These are phyloP conservation scores for Mallotus repandus DNA, from an alignment of 441 rosid species.

Conservation along the genomic window DNA sequence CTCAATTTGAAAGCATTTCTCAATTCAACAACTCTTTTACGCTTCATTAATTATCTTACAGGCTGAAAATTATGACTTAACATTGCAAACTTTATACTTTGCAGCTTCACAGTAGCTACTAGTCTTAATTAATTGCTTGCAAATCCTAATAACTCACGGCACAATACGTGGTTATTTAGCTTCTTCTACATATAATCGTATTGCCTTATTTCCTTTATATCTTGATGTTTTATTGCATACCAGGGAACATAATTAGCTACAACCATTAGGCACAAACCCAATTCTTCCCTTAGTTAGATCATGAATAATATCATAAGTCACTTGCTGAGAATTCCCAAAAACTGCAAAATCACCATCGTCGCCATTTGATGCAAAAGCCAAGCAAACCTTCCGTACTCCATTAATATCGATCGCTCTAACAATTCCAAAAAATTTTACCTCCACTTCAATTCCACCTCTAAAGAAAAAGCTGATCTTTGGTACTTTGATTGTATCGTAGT, in stretches of 20 bases:
- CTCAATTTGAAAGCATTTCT: no score
- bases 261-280: conserved; percentile 18
- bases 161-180: no score
- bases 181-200: no score
- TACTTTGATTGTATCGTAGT: not conserved
- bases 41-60: no score
- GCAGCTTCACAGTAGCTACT: no score
- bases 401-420: not conserved
- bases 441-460: conserved; percentile 15
- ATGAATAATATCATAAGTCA: conserved; percentile 16
- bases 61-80: no score
- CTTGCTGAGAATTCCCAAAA: conserved; percentile 21
- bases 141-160: no score
- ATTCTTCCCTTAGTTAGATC: conserved; percentile 11
- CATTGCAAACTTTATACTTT: no score
- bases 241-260: not conserved
- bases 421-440: not conserved
- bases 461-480: conserved; percentile 12
- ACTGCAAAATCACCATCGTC: not conserved
- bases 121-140: no score
- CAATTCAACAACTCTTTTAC: no score
- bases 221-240: no score
- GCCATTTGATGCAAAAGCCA: conserved; percentile 19
- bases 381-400: not conserved
- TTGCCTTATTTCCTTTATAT: no score